Conservation (phyloP, 805 yeast genomes). For the Saccharomycopsis fermentans region DNA sequence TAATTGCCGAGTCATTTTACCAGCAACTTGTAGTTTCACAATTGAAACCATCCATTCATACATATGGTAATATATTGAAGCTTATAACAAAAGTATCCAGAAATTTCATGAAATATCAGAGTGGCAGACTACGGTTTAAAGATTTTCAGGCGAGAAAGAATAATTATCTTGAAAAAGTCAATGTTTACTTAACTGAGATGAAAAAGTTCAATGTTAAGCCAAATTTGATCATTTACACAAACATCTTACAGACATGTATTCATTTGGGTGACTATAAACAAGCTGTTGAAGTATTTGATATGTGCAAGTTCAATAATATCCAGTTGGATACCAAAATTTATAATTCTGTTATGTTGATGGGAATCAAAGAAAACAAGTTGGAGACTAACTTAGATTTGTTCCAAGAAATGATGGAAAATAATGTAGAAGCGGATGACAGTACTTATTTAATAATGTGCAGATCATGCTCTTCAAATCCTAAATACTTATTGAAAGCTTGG, state of each 20-base stretch:
- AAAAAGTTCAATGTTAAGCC: slow-evolving; percentile 32
- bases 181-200: slow-evolving; percentile 31
- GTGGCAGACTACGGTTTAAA: slow-evolving; percentile 1
- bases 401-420: slow-evolving; percentile 47
- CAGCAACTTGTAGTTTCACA: slow-evolving; percentile 22
- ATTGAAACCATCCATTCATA: slow-evolving; percentile 25
- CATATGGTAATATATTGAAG: slow-evolving; percentile 34
- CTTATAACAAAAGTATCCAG: slow-evolving; percentile 31
- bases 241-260: slow-evolving; percentile 52
- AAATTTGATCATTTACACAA: slow-evolving; percentile 38
- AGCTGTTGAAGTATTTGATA: slow-evolving; percentile 67
- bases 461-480: slow-evolving; percentile 50
- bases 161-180: slow-evolving; percentile 28
- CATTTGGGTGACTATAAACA: slow-evolving; percentile 40
- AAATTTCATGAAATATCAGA: slow-evolving; percentile 16
- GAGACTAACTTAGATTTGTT: slow-evolving; percentile 71
- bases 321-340: slow-evolving; percentile 63
- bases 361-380: slow-evolving; percentile 50
- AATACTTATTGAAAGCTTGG: slow-evolving; percentile 60
- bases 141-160: slow-evolving; percentile 7
- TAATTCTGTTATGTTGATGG: slow-evolving; percentile 58
- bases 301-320: slow-evolving; percentile 66
- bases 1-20: slow-evolving; percentile 27
- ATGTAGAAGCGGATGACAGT: slow-evolving; percentile 31
- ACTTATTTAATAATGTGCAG: slow-evolving; percentile 50